Evolutionary conservation across 768 basidiomycete species (phyloP).

Genomic region (Mycena pura): DNA sequence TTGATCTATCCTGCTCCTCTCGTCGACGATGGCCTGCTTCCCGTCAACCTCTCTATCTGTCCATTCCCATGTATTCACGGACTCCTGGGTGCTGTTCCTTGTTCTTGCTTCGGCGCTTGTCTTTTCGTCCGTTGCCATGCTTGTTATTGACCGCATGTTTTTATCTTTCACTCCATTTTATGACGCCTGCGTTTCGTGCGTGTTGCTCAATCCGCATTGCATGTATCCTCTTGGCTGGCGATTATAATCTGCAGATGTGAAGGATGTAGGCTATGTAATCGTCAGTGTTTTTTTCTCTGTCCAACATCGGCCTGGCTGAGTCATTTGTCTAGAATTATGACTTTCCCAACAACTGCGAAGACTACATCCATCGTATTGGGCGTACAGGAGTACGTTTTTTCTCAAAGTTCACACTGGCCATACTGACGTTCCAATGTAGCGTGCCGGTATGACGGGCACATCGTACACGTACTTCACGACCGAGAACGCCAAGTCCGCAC

Average conservation of each 20-base stretch:
- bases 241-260: constrained; percentile 75
- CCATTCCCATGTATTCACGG: constrained; percentile 32
- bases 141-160: constrained; percentile 56
- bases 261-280: constrained; percentile 98
- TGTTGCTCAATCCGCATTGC: constrained; percentile 40
- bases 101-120: constrained; percentile 54
- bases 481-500: constrained; percentile 93
- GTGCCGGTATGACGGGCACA: constrained; percentile 89
- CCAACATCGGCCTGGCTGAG: neutral
- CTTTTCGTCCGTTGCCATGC: constrained; percentile 38
- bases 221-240: constrained; percentile 23
- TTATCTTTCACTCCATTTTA: constrained; percentile 39
- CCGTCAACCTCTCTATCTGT: constrained; percentile 61
- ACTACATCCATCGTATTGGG: constrained; percentile 98
- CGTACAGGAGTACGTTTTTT: constrained; percentile 80
- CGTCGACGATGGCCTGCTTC: constrained; percentile 51
- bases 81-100: constrained; percentile 22
- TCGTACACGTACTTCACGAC: constrained; percentile 98
- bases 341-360: constrained; percentile 97
- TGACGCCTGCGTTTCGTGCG: constrained; percentile 38
- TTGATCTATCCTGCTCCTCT: constrained; percentile 44
- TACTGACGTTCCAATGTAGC: constrained; percentile 51
- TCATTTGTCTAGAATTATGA: constrained; percentile 80
- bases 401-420: neutral
- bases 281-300: constrained; percentile 53